phyloP scores from a whole-genome alignment of 495 filamentous ascomycete species.

The Daldinia bambusicola region DNA sequence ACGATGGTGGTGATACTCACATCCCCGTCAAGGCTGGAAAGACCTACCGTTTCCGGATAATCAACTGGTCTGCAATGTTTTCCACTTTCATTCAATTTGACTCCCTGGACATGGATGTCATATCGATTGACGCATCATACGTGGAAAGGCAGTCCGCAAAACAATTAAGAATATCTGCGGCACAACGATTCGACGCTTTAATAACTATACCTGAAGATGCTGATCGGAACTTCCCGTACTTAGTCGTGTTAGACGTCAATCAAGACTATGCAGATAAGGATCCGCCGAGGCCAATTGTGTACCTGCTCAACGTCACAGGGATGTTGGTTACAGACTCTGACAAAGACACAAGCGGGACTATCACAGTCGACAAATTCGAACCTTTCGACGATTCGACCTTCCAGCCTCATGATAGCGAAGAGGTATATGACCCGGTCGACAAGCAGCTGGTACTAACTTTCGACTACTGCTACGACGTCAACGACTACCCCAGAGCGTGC shows the following conservation, averaged over 20 bases:
- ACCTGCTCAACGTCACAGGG: conserved; percentile 59
- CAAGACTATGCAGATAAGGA: conserved; percentile 53
- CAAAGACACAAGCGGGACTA: conserved; percentile 60
- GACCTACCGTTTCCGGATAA: conserved; percentile 79
- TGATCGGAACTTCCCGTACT: conserved; percentile 67
- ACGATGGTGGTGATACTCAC: conserved; percentile 68
- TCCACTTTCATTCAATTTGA: conserved; percentile 70
- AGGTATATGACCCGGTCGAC: conserved; percentile 59
- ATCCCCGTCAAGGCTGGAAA: conserved; percentile 72
- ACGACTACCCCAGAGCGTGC: conserved; percentile 74
- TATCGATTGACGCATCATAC: conserved; percentile 61
- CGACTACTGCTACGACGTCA: conserved; percentile 68
- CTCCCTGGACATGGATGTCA: conserved; percentile 70
- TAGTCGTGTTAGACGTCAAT: conserved; percentile 60
- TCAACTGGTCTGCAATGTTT: conserved; percentile 75
- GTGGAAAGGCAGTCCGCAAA: conserved; percentile 48
- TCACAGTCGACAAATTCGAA: conserved; percentile 62
- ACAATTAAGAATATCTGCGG: conserved; percentile 62
- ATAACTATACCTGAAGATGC: conserved; percentile 47
- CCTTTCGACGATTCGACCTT: conserved; percentile 73
- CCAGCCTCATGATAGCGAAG: conserved; percentile 64
- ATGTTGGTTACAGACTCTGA: conserved; percentile 71
- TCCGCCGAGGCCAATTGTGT: conserved; percentile 42
- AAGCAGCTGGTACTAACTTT: conserved; percentile 68
- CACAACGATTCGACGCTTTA: conserved; percentile 74